Evolutionary conservation across 2,329 filamentous ascomycete genomes (phyloP), one percentile per base, ranked within the genome.

Genomic region (Colletotrichum caudatum): DNA sequence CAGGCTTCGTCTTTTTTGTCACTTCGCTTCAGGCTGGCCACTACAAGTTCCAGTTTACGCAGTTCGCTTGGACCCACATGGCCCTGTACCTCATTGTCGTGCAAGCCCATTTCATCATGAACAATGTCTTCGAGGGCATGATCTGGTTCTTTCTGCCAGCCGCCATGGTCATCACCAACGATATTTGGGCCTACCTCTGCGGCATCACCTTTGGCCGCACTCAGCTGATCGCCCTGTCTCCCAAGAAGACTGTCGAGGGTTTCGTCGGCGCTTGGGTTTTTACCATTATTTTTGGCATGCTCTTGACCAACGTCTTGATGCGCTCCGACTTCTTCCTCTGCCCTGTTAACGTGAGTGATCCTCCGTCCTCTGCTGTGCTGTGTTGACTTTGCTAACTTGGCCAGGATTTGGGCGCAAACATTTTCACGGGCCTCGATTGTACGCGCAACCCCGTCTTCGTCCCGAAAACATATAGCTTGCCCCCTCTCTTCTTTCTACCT

Each of bases 51-150:
- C 96, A 99, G 83, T 99, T 99, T 84, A 97, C 95, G 74, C 96
- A 99, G 82, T 99, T 98, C 78, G 96, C 95, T 65, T 99, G 96
- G 96, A 98, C 96, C 18, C 96, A 99, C 82, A 98, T 99, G 95
- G 96, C 97, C 6, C 89, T 99, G 26, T 98, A 97, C 85, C 87
- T 99, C 78, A 98, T 99, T 78, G 95, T 98, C 50, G 95, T 97
- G 7, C 95, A 99, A 82, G 95, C 96, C 18, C 96, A 99, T 81
- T 99, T 99, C 82, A 94, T 98, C 84, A 98, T 99, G 94, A 99
- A 99, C 88, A 99, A 99, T 83, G 93, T 99, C 75, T 97, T 99
- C 77, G 96, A 99, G 84, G 96, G 96, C 84, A 94, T 99, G 93
- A 97, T 99, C 81, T 99, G 96, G 96, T 98, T 99, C 87, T 98